A percentile compares a stretch with the other conserved stretches of the same genome.
phyloP scores from a whole-genome alignment of 2,329 filamentous ascomycete genomes.

The Penicillium decumbens region DNA sequence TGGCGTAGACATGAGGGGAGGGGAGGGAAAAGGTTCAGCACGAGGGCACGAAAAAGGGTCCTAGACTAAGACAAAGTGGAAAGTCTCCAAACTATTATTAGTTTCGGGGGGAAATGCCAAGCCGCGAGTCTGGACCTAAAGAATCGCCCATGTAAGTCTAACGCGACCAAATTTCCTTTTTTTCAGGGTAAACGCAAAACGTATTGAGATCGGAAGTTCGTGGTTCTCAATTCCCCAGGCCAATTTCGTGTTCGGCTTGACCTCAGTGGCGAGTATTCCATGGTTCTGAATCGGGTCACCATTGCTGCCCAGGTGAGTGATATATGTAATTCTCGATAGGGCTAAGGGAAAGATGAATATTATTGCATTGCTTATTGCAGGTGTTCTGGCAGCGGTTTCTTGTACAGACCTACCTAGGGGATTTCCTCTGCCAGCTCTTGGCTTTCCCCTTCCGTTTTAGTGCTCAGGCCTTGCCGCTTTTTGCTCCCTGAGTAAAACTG shows the following conservation, averaged over 20 bases:
- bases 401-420: no score
- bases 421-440: no score
- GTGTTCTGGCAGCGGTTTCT: no score
- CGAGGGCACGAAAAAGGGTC: slow-evolving; percentile 2
- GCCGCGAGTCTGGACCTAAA: neutral
- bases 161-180: neutral
- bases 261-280: neutral
- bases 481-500: no score
- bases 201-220: neutral
- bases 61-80: neutral
- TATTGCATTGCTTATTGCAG: neutral
- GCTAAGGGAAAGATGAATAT: neutral
- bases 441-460: no score
- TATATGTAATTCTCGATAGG: no score
- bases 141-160: neutral
- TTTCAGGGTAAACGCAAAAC: neutral
- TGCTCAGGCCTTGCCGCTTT: no score
- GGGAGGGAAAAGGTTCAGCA: slow-evolving; percentile 1
- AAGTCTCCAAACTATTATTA: slow-evolving; percentile 1
- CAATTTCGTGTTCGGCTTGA: neutral
- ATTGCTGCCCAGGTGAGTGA: no score
- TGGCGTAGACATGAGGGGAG: slow-evolving; percentile 14
- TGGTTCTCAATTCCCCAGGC: neutral
- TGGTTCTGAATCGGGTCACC: neutral
- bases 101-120: neutral